Evolutionary conservation across 176 grass and related monocot genomes (phyloP), one percentile per base, ranked within the genome.

Genomic region (Cenchrus purpureus): DNA sequence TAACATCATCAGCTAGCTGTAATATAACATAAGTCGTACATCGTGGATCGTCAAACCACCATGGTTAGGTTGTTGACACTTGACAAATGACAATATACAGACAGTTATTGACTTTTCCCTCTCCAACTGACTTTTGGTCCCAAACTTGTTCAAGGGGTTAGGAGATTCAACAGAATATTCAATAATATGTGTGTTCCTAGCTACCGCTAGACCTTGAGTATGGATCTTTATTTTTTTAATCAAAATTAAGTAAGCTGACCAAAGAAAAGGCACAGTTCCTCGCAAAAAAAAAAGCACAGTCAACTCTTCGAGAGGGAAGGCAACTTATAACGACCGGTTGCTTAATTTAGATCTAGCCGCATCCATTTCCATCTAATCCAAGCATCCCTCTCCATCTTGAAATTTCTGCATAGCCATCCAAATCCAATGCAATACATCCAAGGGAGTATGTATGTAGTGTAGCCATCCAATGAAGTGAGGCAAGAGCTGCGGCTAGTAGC

Each of bases 161-260:
- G 8, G 64, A 55, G 13, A 76, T 62, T 28, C 4, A 62, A 4
- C 59, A 42, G 2, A 20, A 25, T 10, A 60, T 32, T 32, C 31
- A 28, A 40, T 40, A 40, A 40, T 40, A 40, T 22, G 58, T 59
- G 29, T 28, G 2, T 55, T 74, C 14, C 48, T 52, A 25, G 70
- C 71, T 73, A 16, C 15, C 15, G 7, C 44, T 32, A 65, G 22
- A 58, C 32, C 9, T 8, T 11, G 51, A 44, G 17, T 45, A 9
- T 44, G 40, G 20, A 68, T 8, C 17, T 42, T 68, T 20, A 8
- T 5, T 17, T 17, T 56, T 19, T 56, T 5, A 58, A 57, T 1
- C 60, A 34, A 19, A 67, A 66, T 67, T 82, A 82, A 61, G 42
- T 72, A 66, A 8, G 54, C 37, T 11, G 67, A 71, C 80, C n/a